Percentiles rank a stretch among this genome's conserved stretches.
Conservation (phyloP, 116 monocot species). For the Thalassia testudinum region DNA sequence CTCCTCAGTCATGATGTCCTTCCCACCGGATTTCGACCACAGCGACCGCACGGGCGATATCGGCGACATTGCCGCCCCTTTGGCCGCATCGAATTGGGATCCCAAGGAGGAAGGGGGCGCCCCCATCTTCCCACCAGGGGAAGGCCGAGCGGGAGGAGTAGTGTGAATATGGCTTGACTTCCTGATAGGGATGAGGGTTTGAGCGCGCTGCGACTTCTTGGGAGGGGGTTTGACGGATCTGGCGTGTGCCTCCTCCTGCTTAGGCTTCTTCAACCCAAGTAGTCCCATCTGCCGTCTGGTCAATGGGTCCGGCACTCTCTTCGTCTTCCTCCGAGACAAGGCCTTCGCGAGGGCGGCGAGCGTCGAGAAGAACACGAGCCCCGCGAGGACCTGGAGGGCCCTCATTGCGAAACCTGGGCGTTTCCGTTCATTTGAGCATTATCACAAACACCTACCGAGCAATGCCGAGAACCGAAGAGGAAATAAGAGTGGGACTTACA, state of each 20-base stretch:
- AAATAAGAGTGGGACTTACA: no score
- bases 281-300: conserved; percentile 42
- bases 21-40: conserved; percentile 57
- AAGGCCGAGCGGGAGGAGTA: conserved; percentile 27
- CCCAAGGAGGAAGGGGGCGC: conserved; percentile 8
- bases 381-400: conserved; percentile 11
- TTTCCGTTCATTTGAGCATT: background rate
- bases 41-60: conserved; percentile 18
- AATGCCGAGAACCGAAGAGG: no score
- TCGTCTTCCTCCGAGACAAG: conserved; percentile 13
- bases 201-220: no score
- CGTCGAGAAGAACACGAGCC: conserved; percentile 22
- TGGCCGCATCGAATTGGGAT: conserved; percentile 4
- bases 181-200: conserved; percentile 55
- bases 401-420: no score
- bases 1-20: conserved; percentile 63
- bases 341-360: conserved; percentile 30
- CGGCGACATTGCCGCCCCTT: conserved; percentile 12
- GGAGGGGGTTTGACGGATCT: no score
- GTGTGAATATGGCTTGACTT: conserved; percentile 34
- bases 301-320: conserved; percentile 13
- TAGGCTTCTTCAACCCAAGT: conserved; percentile 27
- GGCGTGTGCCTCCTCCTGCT: conserved; percentile 1
- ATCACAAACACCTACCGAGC: conserved; percentile 2
- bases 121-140: conserved; percentile 17